phyloP scores from a whole-genome alignment of 306 rosid species.

The Carpinus fangiana region DNA sequence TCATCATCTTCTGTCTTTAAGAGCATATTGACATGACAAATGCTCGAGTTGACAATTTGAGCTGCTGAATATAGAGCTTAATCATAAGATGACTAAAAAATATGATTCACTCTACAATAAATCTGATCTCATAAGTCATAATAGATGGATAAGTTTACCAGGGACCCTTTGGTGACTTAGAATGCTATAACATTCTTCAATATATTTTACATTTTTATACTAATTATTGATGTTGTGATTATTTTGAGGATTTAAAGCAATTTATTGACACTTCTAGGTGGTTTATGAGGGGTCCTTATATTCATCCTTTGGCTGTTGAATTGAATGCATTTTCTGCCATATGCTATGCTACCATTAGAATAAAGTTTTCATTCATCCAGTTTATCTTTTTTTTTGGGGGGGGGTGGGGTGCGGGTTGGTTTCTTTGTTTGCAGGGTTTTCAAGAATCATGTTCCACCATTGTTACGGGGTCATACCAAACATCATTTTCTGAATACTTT shows the following conservation, averaged over 20 bases:
- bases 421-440: conserved; percentile 63
- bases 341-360: not conserved
- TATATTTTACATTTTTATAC: not conserved
- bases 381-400: not conserved
- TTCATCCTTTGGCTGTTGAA: not conserved
- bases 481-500: conserved; percentile 43
- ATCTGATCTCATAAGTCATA: not conserved
- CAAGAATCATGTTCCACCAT: conserved; percentile 71
- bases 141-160: not conserved
- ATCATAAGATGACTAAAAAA: not conserved
- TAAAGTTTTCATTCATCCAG: conserved; percentile 3
- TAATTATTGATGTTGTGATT: not conserved
- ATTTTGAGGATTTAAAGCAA: not conserved
- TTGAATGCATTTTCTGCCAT: not conserved
- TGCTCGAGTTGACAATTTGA: not conserved
- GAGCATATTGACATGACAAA: too few species aligned
- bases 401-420: conserved; percentile 16
- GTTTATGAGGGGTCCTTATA: not conserved
- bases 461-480: conserved; percentile 58
- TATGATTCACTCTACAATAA: not conserved
- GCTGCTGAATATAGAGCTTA: not conserved
- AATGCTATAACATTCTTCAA: not conserved
- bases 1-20: too few species aligned
- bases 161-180: not conserved
- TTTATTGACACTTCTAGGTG: conserved; percentile 5